A percentile compares a stretch with the other conserved stretches of the same genome.
Conservation (phyloP, 2,329 filamentous ascomycete species). For the Cephalotrichum gorgonifer region DNA sequence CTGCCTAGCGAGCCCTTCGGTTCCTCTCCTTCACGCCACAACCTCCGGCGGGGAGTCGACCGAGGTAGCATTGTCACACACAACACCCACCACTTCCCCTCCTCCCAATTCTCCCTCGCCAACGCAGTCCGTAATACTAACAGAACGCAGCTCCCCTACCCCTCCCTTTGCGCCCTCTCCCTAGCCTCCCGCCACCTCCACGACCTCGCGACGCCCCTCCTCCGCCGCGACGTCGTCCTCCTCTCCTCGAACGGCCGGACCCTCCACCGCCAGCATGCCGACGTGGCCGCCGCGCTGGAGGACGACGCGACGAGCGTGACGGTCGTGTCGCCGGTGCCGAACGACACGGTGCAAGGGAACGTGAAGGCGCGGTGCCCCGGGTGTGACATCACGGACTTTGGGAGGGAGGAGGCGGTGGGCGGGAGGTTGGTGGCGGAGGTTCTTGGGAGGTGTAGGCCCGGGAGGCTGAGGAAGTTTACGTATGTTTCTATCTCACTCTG, state of each 20-base stretch:
- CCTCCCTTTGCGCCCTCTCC: not conserved
- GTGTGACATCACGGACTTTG: not conserved
- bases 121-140: too few relatives aligned
- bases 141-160: not conserved
- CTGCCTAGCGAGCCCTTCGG: too few relatives aligned
- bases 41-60: too few relatives aligned
- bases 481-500: not conserved
- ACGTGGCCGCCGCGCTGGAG: not conserved
- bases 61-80: too few relatives aligned
- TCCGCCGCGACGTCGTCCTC: not conserved
- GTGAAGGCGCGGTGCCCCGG: not conserved
- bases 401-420: not conserved
- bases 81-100: too few relatives aligned
- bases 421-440: not conserved
- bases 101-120: too few relatives aligned
- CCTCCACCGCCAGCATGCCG: not conserved
- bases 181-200: not conserved
- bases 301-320: not conserved
- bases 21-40: too few relatives aligned
- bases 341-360: not conserved
- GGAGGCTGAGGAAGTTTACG: slow-evolving; percentile 1
- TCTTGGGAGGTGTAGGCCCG: not conserved
- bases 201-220: not conserved
- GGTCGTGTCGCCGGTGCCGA: not conserved
- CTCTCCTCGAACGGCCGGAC: not conserved